Base-by-base conservation (phyloP, 805 yeast species). In the Saturnispora besseyi region DNA sequence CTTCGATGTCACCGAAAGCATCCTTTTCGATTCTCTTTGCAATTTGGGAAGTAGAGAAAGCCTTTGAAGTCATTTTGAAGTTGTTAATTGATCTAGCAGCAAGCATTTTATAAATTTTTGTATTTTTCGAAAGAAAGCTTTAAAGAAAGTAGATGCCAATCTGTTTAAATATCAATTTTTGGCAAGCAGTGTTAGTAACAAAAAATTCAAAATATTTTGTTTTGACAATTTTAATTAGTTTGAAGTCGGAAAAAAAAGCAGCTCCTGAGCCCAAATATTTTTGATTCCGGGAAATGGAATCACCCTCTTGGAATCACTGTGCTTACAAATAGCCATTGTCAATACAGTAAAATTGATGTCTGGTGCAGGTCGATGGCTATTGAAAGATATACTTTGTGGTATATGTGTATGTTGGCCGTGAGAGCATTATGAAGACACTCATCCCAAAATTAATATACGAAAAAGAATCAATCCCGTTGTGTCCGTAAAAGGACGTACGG, bases 1-100 rank as follows among this genome's bases (percentile, higher is more conserved):
- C 99, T 66, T 89, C 88, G 63, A 93, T 85, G 65, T 87, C 96
- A 59, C 99, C 99, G 63, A 91, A 93, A 47, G 98, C 98, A 71
- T 91, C 99, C 52, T 88, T 77, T 69, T 91, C 99, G 51, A 77
- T 79, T 73, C 99, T 80, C 62, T 60, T 60, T 44, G 57, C 60
- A 36, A 48, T 56, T 44, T 58, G 47, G 15, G 67, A 56, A 28
- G 65, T 51, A 5, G 69, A 62, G 51, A 64, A 64, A 22, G 66
- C 57, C 58, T 62, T 63, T 4, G 59, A 15, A 12, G 60, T 48
- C 53, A 56, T 54, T 47, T 33, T 49, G 40, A 44, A 31, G 6
- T 21, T 21, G 41, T 52, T 36, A 7, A 51, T 38, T 40, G 57
- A 46, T 59, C 57, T 62, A 31, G 60, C 59, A 38, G 66, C 55